Conservation (phyloP, 371 early-diverging fungal species). For the Saksenaea oblongispora region DNA sequence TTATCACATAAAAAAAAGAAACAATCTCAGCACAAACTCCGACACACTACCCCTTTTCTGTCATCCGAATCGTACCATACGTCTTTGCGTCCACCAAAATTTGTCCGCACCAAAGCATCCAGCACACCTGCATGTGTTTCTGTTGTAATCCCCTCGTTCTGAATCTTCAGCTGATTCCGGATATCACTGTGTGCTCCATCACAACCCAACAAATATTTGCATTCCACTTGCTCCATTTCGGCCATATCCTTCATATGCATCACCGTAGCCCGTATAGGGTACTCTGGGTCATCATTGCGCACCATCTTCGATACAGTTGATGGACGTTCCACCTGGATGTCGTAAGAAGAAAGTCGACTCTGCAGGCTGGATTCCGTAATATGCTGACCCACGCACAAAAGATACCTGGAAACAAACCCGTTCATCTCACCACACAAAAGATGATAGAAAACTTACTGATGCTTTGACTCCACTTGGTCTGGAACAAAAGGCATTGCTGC, state of each 20-base stretch:
- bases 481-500: slow-evolving; percentile 45
- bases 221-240: slow-evolving; percentile 33
- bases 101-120: slow-evolving; percentile 48
- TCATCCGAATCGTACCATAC: slow-evolving; percentile 36
- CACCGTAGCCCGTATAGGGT: slow-evolving; percentile 37
- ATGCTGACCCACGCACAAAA: slow-evolving; percentile 49
- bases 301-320: slow-evolving; percentile 26
- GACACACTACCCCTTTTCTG: not conserved
- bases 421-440: not conserved
- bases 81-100: slow-evolving; percentile 43
- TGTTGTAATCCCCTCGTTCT: slow-evolving; percentile 40
- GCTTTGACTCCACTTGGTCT: slow-evolving; percentile 44
- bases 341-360: slow-evolving; percentile 24
- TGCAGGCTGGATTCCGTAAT: slow-evolving; percentile 47
- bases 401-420: slow-evolving; percentile 25
- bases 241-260: slow-evolving; percentile 36
- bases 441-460: slow-evolving; percentile 31
- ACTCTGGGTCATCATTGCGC: slow-evolving; percentile 10
- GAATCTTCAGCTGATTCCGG: slow-evolving; percentile 34
- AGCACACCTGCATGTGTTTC: slow-evolving; percentile 47
- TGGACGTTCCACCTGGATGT: slow-evolving; percentile 47
- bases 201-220: slow-evolving; percentile 45
- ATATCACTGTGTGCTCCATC: slow-evolving; percentile 53
- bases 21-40: not conserved
- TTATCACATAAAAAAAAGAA: not conserved